Conservation (phyloP, 257 asterid genomes). For the Prunella vulgaris region DNA sequence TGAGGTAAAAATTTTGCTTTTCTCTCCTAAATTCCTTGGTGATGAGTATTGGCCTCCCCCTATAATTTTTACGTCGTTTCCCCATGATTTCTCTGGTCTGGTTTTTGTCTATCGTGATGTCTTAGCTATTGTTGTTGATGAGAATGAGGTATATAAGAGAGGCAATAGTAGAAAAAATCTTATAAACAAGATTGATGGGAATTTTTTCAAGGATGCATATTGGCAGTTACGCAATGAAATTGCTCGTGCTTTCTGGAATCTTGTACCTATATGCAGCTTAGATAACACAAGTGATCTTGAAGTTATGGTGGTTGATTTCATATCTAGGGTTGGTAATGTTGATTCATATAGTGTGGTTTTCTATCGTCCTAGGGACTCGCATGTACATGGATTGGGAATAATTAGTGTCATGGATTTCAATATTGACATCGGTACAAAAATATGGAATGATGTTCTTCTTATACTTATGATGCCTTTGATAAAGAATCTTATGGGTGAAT, state of each 20-base stretch:
- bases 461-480: conserved; percentile 62
- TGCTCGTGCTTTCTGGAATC: conserved; percentile 79
- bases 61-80: too few relatives aligned
- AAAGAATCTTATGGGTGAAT: conserved; percentile 91
- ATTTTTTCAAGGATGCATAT: conserved; percentile 40
- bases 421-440: conserved; percentile 41
- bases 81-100: too few relatives aligned
- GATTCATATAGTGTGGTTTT: conserved; percentile 90
- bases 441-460: conserved; percentile 62
- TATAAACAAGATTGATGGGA: conserved; percentile 34
- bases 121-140: too few relatives aligned
- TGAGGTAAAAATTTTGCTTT: too few relatives aligned
- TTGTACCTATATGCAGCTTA: conserved; percentile 69
- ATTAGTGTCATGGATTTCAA: conserved; percentile 31
- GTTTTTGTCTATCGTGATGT: too few relatives aligned
- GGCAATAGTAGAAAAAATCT: too few relatives aligned
- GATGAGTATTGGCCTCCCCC: too few relatives aligned
- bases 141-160: too few relatives aligned
- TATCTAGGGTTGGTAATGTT: conserved; percentile 84
- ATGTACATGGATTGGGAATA: conserved; percentile 34
- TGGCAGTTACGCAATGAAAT: conserved; percentile 72
- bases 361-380: conserved; percentile 65
- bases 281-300: conserved; percentile 62
- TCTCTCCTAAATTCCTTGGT: too few relatives aligned
- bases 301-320: conserved; percentile 75